Evolutionary conservation across 768 basidiomycete species (phyloP).

Genomic region (Clathrus columnatus): DNA sequence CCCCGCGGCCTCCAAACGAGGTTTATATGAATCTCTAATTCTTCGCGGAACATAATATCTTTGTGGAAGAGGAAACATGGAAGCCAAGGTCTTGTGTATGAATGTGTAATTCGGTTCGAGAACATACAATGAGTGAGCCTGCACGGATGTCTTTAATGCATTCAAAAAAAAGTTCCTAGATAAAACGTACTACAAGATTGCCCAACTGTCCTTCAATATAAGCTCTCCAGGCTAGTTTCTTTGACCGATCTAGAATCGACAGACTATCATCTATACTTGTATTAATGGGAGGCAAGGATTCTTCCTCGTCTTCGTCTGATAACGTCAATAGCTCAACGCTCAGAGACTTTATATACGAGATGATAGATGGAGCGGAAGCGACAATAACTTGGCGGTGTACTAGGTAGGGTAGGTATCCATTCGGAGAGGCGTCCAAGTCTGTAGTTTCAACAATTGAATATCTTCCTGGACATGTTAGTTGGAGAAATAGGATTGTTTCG

Average conservation of each 20-base stretch:
- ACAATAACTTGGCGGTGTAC: slow-evolving; percentile 45
- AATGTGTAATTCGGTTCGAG: slow-evolving; percentile 55
- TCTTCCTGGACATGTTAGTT: slow-evolving; percentile 58
- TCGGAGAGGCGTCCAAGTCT: slow-evolving; percentile 66
- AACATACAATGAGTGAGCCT: slow-evolving; percentile 62
- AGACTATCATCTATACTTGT: slow-evolving; percentile 39
- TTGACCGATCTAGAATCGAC: slow-evolving; percentile 37
- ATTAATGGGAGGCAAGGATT: slow-evolving; percentile 22
- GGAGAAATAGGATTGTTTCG: slow-evolving; percentile 58
- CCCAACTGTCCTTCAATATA: slow-evolving; percentile 61
- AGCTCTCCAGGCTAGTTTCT: slow-evolving; percentile 52
- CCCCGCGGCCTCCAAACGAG: slow-evolving; percentile 53
- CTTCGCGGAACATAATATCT: slow-evolving; percentile 65
- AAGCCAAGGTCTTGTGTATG: slow-evolving; percentile 45
- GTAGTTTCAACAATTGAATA: slow-evolving; percentile 54
- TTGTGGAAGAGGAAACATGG: slow-evolving; percentile 56
- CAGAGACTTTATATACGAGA: slow-evolving; percentile 54
- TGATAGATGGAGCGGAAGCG: slow-evolving; percentile 49
- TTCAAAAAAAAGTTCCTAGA: background rate
- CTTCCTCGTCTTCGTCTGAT: slow-evolving; percentile 15
- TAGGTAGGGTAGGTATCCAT: slow-evolving; percentile 66
- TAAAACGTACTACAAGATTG: slow-evolving; percentile 54
- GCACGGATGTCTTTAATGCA: slow-evolving; percentile 6
- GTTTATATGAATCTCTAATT: slow-evolving; percentile 46
- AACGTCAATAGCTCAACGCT: slow-evolving; percentile 13